Evolutionary conservation across 139 green algal species (phyloP), one percentile per base, ranked within the genome.

Genomic region (Zygnema cylindricum): DNA sequence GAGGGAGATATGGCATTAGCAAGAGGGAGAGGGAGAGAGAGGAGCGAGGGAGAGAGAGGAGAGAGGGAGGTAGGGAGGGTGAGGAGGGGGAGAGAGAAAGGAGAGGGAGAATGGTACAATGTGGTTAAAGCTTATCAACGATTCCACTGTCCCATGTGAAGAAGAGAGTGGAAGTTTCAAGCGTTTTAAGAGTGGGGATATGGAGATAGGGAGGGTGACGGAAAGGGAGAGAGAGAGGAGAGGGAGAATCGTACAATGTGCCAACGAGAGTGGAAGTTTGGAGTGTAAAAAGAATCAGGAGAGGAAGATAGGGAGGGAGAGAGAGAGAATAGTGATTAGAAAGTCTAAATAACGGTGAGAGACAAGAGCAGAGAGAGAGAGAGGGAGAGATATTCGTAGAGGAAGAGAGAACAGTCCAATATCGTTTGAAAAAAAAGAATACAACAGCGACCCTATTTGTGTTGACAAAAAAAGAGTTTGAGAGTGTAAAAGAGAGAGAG

Each of bases 171-270:
- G 49, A 25, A 25, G 49, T 7, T 63, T 7, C 7, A 63, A 16
- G 16, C 16, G 49, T 25, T 25, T 63, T 63, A 81, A 49, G 22
- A 23, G 36, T 54, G 69, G 76, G 90, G 38, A 90, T 81, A 36
- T 57, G n/a, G n/a, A n/a, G n/a, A n/a, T n/a, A n/a, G n/a, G n/a
- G n/a, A n/a, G n/a, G n/a, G n/a, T n/a, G n/a, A n/a, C n/a, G n/a
- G n/a, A n/a, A n/a, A n/a, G n/a, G n/a, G n/a, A n/a, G n/a, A n/a
- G n/a, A n/a, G n/a, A n/a, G n/a, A n/a, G n/a, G n/a, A n/a, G n/a
- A n/a, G n/a, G n/a, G n/a, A n/a, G n/a, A n/a, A 87, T 54, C 93
- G 92, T 75, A 91, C 92, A 2, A 93, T 94, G 55, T 94, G 92
- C 86, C 88, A 91, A 1, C 83, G 88, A 1, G 84, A 92, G 35